Evolutionary conservation across 768 basidiomycete species (phyloP).

Genomic region (Leccinellum rugosiceps): DNA sequence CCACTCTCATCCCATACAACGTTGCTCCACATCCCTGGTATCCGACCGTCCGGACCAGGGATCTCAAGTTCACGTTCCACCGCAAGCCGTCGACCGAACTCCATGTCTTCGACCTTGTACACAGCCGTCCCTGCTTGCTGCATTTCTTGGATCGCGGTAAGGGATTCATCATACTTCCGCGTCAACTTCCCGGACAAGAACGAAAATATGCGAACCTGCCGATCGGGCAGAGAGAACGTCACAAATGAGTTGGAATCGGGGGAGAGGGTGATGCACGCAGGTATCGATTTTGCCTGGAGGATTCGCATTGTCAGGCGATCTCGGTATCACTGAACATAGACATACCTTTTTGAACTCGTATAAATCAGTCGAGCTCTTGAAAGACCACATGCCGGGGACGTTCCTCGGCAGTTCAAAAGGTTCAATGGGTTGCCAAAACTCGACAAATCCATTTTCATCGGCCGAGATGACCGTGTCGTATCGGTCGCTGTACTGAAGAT

Average conservation of each 20-base stretch:
- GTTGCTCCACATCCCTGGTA: slow-evolving; percentile 79
- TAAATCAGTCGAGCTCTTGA: slow-evolving; percentile 87
- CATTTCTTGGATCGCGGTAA: slow-evolving; percentile 94
- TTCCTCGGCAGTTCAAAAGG: slow-evolving; percentile 83
- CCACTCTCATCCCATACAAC: slow-evolving; percentile 99
- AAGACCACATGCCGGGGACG: slow-evolving; percentile 80
- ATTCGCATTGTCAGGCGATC: not conserved
- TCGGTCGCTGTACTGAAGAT: slow-evolving; percentile 76
- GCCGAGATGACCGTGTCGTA: slow-evolving; percentile 92
- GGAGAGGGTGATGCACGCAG: slow-evolving; percentile 89
- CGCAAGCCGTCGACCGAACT: slow-evolving; percentile 95
- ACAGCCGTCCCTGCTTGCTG: slow-evolving; percentile 96
- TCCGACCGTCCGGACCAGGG: slow-evolving; percentile 67
- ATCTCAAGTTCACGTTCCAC: slow-evolving; percentile 88
- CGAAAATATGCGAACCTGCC: slow-evolving; percentile 91
- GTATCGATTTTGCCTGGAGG: slow-evolving; percentile 79
- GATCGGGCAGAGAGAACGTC: slow-evolving; percentile 90
- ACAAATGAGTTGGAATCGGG: slow-evolving; percentile 88
- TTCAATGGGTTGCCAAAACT: slow-evolving; percentile 92
- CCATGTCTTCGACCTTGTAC: slow-evolving; percentile 96
- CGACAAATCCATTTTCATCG: slow-evolving; percentile 91
- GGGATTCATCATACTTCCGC: slow-evolving; percentile 93
- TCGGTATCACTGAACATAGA: not conserved
- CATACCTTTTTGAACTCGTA: slow-evolving; percentile 97
- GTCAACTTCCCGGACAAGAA: slow-evolving; percentile 87